Percentiles rank a stretch among this genome's conserved stretches.
Evolutionary conservation across 2,329 filamentous ascomycete genomes (phyloP).

Genomic region (Fusarium burgessii): DNA sequence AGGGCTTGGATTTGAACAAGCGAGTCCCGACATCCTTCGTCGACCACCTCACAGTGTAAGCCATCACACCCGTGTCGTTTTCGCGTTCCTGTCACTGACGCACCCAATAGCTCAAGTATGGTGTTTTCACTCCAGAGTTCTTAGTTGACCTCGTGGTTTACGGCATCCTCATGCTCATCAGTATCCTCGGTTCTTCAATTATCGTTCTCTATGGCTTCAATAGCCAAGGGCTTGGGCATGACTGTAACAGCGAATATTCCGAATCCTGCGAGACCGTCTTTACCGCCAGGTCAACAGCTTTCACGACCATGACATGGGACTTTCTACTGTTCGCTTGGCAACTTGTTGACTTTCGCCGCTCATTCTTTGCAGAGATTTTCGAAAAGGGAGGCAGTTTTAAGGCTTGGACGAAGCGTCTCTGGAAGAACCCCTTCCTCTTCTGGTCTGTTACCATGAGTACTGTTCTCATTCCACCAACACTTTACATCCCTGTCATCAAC

Average conservation of each 20-base stretch:
- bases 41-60: conserved; percentile 64
- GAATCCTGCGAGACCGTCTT: conserved; percentile 68
- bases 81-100: not conserved
- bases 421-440: conserved; percentile 67
- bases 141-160: conserved; percentile 73
- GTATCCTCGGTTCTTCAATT: conserved; percentile 68
- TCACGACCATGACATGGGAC: conserved; percentile 75
- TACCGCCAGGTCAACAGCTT: conserved; percentile 73
- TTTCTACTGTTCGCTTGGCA: conserved; percentile 78
- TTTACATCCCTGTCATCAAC: conserved; percentile 78
- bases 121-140: conserved; percentile 74
- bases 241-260: conserved; percentile 68
- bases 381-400: conserved; percentile 57
- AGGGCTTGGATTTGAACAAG: conserved; percentile 77
- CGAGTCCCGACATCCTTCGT: conserved; percentile 73
- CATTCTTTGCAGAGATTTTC: conserved; percentile 71
- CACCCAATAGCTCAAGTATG: conserved; percentile 53
- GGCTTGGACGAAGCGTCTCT: conserved; percentile 68
- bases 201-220: conserved; percentile 67
- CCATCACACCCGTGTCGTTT: not conserved
- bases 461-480: conserved; percentile 67
- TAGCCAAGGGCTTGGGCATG: conserved; percentile 66
- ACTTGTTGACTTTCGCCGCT: conserved; percentile 72
- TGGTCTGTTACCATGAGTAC: conserved; percentile 64
- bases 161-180: conserved; percentile 72